Evolutionary conservation across 1,284 basidiomycete genomes (phyloP).

Genomic region (Inonotus obliquus): DNA sequence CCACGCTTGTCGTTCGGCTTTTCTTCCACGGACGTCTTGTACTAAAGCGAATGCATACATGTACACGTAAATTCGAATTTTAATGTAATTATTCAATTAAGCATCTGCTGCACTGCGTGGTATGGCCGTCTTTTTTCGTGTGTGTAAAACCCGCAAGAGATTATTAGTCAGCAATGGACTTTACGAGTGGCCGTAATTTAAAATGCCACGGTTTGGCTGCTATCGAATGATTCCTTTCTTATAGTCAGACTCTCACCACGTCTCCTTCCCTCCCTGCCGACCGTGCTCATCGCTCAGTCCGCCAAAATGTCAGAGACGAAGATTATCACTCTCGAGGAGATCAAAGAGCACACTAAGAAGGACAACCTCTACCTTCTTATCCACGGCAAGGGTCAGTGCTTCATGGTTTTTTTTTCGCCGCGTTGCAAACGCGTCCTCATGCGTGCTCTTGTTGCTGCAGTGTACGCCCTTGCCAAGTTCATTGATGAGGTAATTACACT

Average conservation of each 20-base stretch:
- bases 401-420: slow-evolving; percentile 29
- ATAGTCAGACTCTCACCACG: slow-evolving; percentile 9
- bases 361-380: slow-evolving; percentile 78
- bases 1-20: slow-evolving; percentile 29
- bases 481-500: slow-evolving; percentile 81
- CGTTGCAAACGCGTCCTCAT: slow-evolving; percentile 23
- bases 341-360: slow-evolving; percentile 70
- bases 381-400: slow-evolving; percentile 72
- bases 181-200: slow-evolving; percentile 11
- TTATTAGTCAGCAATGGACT: not conserved
- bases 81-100: not conserved
- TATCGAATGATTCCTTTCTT: slow-evolving; percentile 8
- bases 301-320: slow-evolving; percentile 37
- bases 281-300: slow-evolving; percentile 19
- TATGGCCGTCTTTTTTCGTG: not conserved
- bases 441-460: slow-evolving; percentile 39
- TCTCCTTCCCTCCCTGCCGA: not conserved
- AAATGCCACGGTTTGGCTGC: slow-evolving; percentile 11
- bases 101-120: not conserved
- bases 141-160: not conserved
- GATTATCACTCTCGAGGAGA: slow-evolving; percentile 66
- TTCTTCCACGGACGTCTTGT: slow-evolving; percentile 25
- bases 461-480: slow-evolving; percentile 94
- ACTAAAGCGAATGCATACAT: slow-evolving; percentile 26
- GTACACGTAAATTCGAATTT: not conserved